Evolutionary conservation across 805 yeast species (phyloP).

Genomic region (Helenozyma rhizophorensis): DNA sequence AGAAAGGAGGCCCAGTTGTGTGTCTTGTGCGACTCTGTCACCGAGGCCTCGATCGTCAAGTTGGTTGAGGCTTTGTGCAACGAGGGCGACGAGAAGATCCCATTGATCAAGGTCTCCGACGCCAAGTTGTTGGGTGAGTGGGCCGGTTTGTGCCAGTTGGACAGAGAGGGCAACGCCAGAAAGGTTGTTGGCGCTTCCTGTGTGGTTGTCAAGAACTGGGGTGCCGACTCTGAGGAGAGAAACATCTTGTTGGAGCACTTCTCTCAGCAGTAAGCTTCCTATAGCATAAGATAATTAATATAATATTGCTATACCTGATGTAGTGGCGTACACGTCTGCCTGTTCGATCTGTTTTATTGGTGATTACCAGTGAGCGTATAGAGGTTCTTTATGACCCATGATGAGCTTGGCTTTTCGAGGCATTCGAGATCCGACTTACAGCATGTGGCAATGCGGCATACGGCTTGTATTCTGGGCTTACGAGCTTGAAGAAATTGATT

Average conservation of each 20-base stretch:
- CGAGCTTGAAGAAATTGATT: too few species aligned
- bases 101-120: slow-evolving; percentile 98
- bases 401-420: too few species aligned
- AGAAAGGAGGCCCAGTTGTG: slow-evolving; percentile 97
- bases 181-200: slow-evolving; percentile 99
- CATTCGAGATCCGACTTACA: too few species aligned
- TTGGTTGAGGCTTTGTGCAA: slow-evolving; percentile 99
- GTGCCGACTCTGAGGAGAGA: slow-evolving; percentile 98
- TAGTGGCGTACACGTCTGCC: too few species aligned
- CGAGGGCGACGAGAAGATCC: slow-evolving; percentile 94
- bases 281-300: background rate
- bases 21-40: slow-evolving; percentile 96
- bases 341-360: too few species aligned
- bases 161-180: slow-evolving; percentile 99
- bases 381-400: too few species aligned
- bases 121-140: slow-evolving; percentile 99
- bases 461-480: too few species aligned
- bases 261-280: slow-evolving; percentile 72
- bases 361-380: too few species aligned
- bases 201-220: slow-evolving; percentile 99
- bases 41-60: slow-evolving; percentile 94
- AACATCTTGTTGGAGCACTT: slow-evolving; percentile 93
- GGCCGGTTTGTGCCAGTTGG: slow-evolving; percentile 99
- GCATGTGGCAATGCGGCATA: too few species aligned
- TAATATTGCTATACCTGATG: too few species aligned